A percentile compares a stretch with the other conserved stretches of the same genome.
Evolutionary conservation across 2,329 filamentous ascomycete species (phyloP).

Genomic region (Penicillium vulpinum): DNA sequence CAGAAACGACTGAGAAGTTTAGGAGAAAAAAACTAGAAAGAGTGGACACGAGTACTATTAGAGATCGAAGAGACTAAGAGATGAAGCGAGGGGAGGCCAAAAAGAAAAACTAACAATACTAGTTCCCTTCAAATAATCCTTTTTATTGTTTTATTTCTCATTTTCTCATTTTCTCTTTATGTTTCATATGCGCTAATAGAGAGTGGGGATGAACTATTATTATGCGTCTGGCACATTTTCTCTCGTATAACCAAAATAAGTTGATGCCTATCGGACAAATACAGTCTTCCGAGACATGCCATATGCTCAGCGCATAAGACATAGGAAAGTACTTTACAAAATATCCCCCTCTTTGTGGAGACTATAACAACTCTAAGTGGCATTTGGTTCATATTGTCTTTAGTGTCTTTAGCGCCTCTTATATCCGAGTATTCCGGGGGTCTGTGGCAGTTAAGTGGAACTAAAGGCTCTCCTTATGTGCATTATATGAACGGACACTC

Average conservation of each 20-base stretch:
- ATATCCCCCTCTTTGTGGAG: background rate
- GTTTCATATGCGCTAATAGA: background rate
- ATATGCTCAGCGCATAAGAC: background rate
- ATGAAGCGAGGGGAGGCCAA: background rate
- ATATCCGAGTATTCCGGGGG: background rate
- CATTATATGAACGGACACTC: no score
- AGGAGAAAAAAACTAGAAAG: background rate
- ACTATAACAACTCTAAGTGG: background rate
- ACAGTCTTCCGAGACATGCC: conserved; percentile 1
- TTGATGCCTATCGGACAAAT: background rate
- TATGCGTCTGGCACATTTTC: background rate
- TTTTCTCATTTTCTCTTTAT: no score
- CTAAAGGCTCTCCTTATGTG: no score
- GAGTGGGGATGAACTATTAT: conserved; percentile 1
- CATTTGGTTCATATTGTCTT: background rate
- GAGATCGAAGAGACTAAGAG: background rate
- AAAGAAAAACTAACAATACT: background rate
- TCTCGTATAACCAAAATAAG: conserved; percentile 3
- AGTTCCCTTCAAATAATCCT: background rate
- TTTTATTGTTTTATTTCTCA: background rate
- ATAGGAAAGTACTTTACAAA: background rate
- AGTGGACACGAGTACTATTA: background rate
- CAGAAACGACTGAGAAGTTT: background rate
- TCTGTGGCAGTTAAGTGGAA: background rate
- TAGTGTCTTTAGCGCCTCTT: background rate